Conservation (phyloP, 495 filamentous ascomycete species). For the Cercophora newfieldiana region DNA sequence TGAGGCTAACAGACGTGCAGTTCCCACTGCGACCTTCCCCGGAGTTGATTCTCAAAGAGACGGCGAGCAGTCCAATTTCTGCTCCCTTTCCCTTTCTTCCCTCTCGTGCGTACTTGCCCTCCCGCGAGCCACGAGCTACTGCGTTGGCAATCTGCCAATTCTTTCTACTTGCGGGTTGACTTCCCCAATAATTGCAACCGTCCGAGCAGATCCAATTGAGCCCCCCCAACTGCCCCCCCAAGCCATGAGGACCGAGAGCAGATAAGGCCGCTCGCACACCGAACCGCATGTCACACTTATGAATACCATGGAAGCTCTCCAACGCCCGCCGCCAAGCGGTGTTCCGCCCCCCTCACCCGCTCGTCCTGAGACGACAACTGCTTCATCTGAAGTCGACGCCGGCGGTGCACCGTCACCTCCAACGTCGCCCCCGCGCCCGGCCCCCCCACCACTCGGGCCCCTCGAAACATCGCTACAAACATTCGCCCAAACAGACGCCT, state of each 20-base stretch:
- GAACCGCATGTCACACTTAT: conserved; percentile 12
- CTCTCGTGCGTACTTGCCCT: conserved; percentile 3
- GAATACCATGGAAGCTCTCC: conserved; percentile 30
- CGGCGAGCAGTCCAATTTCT: conserved; percentile 7
- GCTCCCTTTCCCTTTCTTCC: conserved; percentile 5
- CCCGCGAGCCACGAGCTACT: too few relatives aligned
- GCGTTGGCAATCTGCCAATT: conserved; percentile 9
- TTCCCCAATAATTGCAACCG: conserved; percentile 8
- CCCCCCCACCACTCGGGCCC: conserved; percentile 11
- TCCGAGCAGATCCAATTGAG: conserved; percentile 14
- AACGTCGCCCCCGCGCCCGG: conserved; percentile 19
- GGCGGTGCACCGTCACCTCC: conserved; percentile 20
- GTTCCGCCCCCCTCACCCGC: conserved; percentile 8
- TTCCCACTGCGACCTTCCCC: conserved; percentile 20
- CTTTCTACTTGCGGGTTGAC: conserved; percentile 9
- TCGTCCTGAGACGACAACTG: conserved; percentile 32
- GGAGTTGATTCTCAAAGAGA: conserved; percentile 3
- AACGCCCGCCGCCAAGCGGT: conserved; percentile 8
- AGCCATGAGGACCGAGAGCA: conserved; percentile 9
- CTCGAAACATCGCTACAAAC: conserved; percentile 24
- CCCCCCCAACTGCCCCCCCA: not conserved
- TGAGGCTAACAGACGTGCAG: conserved; percentile 12
- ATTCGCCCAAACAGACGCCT: conserved; percentile 29
- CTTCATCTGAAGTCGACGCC: conserved; percentile 31
- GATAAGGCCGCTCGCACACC: conserved; percentile 13